Evolutionary conservation across 2,329 filamentous ascomycete genomes (phyloP), one percentile per base, ranked within the genome.

Genomic region (Dothistroma pini): DNA sequence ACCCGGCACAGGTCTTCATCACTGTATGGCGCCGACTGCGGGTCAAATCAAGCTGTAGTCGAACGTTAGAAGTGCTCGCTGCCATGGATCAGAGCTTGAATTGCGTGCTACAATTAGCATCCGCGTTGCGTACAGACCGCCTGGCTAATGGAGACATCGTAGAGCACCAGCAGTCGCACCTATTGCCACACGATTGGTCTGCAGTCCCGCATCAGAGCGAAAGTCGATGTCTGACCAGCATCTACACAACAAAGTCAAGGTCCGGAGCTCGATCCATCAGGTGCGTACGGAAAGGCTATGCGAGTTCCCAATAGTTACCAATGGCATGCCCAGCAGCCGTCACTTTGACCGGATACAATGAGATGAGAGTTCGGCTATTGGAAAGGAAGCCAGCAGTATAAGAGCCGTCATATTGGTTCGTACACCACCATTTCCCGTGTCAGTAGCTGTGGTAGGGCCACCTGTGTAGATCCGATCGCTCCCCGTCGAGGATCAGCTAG

Each of bases 401-500:
- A 29, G 25, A 29, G 25, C 25, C 25, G 14, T 38, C 34, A 49
- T 29, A 51, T 51, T 16, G 48, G 48, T 51, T 51, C 48, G 11
- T 11, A 25, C 29, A 9, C 19, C 48, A 29, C 21, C 16, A 44
- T 29, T 8, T n/a, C 11, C 10, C 48, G 29, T 29, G 48, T 51
- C 48, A 51, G 48, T 29, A n/a, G n/a, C n/a, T n/a, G n/a, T n/a
- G n/a, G n/a, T n/a, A 29, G 21, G 19, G 29, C 22, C 25, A 14
- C 10, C 21, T n/a, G 48, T 5, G 29, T 21, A 35, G 7, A 55
- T 25, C 53, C 53, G 53, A 21, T 41, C 25, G 21, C 29, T 34
- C 53, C 53, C 32, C n/a, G 11, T 25, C 32, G 32, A 55, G 31
- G 21, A 55, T 55, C 53, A 44, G 22, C 12, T 55, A 55, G 10